These are phyloP conservation scores for Epichloe coenophiala DNA, from an alignment of 2,329 filamentous ascomycete species.

Conservation along the genomic window DNA sequence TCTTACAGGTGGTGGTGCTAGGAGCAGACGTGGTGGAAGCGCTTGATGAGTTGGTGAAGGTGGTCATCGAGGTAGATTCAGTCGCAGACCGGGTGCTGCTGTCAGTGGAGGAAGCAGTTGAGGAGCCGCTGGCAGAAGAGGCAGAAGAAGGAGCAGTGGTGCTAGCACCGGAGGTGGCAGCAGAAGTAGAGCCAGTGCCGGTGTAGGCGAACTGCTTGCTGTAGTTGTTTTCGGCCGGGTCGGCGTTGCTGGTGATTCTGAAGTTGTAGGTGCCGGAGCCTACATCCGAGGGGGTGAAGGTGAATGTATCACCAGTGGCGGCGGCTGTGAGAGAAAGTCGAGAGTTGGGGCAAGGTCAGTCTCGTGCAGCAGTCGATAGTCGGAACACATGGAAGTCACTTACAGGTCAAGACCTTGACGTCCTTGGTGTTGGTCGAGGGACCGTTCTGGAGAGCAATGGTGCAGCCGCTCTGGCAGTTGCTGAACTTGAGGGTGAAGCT, in stretches of 20 bases:
- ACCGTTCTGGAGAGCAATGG: conserved; percentile 21
- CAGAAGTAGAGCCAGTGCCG: conserved; percentile 10
- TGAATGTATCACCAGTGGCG: conserved; percentile 13
- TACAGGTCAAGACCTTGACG: conserved; percentile 20
- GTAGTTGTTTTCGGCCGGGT: conserved; percentile 17
- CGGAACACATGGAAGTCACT: conserved; percentile 3
- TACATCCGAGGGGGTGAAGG: conserved; percentile 15
- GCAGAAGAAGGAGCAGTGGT: conserved; percentile 2
- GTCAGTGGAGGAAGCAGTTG: conserved; percentile 4
- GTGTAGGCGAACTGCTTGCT: conserved; percentile 17
- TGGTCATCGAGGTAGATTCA: background rate
- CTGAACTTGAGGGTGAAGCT: conserved; percentile 19
- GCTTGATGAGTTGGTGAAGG: conserved; percentile 1
- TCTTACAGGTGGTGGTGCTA: conserved; percentile 8
- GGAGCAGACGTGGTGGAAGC: background rate
- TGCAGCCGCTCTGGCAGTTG: conserved; percentile 21
- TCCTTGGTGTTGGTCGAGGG: conserved; percentile 14
- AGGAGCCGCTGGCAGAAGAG: background rate
- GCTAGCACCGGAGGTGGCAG: conserved; percentile 4
- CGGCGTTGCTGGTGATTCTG: conserved; percentile 18
- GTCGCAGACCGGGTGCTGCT: conserved; percentile 5
- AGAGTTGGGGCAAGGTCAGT: background rate
- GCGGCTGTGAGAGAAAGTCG: conserved; percentile 5
- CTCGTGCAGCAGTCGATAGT: background rate
- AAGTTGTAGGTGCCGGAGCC: conserved; percentile 21